Evolutionary conservation across 176 grass and related monocot genomes (phyloP).

Genomic region (Oryza punctata): DNA sequence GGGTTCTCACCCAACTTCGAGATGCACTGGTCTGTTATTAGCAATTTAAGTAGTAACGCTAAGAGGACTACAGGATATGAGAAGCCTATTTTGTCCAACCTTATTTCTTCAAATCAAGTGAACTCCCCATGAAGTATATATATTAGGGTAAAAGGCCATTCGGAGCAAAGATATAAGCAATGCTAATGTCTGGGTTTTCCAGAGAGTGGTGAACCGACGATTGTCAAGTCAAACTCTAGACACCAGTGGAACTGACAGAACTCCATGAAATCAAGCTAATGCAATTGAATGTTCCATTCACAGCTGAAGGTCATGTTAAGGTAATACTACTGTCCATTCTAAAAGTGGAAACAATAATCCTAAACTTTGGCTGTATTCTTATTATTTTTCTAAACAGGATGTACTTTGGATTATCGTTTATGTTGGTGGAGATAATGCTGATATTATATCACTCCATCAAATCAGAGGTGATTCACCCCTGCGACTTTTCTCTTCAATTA

Average conservation of each 20-base stretch:
- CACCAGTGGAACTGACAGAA: slow-evolving; percentile 5
- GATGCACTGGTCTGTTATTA: slow-evolving; percentile 95
- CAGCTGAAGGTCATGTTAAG: slow-evolving; percentile 12
- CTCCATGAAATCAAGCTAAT: slow-evolving; percentile 14
- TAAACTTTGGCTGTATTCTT: not conserved
- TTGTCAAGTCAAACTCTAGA: slow-evolving; percentile 12
- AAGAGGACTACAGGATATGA: slow-evolving; percentile 46
- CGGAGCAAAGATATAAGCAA: not conserved
- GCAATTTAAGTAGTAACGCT: slow-evolving; percentile 63
- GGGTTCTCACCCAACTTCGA: slow-evolving; percentile 86
- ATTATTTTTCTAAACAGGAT: not conserved
- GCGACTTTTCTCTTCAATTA: not conserved
- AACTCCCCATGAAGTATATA: slow-evolving; percentile 24
- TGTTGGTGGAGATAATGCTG: not conserved
- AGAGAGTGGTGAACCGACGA: slow-evolving; percentile 15
- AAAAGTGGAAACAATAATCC: slow-evolving; percentile 1
- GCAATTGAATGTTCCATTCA: not conserved
- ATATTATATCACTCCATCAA: slow-evolving; percentile 16
- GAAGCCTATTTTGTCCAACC: slow-evolving; percentile 60
- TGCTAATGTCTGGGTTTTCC: slow-evolving; percentile 7
- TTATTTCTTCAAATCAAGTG: slow-evolving; percentile 48
- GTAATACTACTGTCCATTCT: slow-evolving; percentile 17
- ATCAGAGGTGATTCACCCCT: slow-evolving; percentile 3
- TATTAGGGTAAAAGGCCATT: slow-evolving; percentile 26
- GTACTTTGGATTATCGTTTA: not conserved